Evolutionary conservation across 768 basidiomycete genomes (phyloP), one percentile per base, ranked within the genome.

Genomic region (Coprinopsis marcescibilis): DNA sequence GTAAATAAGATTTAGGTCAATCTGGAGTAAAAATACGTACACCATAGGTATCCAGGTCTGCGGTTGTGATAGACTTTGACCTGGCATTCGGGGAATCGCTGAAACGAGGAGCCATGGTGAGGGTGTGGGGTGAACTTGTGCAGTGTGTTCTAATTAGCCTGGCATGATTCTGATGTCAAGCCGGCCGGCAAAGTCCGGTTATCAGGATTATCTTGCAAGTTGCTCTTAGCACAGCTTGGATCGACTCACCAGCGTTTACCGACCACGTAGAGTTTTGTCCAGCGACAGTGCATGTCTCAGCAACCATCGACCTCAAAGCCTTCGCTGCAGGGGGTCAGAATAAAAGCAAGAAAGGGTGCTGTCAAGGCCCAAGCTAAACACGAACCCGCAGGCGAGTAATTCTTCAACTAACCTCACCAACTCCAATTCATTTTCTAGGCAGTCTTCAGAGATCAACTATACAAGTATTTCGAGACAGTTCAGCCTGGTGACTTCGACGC

Each of bases 401-500:
- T 19, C 27, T 1, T 1, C 33, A 24, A 20, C 34, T 50, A 46
- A n/a, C 27, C 53, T 48, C 42, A 13, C 36, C 13, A 38, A 14
- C 37, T 17, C 25, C 23, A 41, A 35, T 44, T 41, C 32, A 32
- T 20, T 10, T 26, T 33, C 19, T n/a, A n/a, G 17, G 19, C 59
- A 91, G 90, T 89, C 65, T 95, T 95, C 71, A 80, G 90, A 71
- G 92, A 95, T 62, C 89, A 92, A 55, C 83, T 95, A 55, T 88
- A 85, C 66, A 91, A 91, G 67, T 83, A 92, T 57, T 78, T 95
- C 37, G 89, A 92, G 71, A 83, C 87, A 23, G 83, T 90, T 38
- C 75, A 78, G 19, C 75, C 76, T 46, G 77, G 73, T 64, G 90
- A 93, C 60, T 93, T 91, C 64, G 92, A 95, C 55, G 72, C 78